Percentiles rank a stretch among this genome's conserved stretches.
These are phyloP conservation scores for Vitis rupestris DNA, from an alignment of 164 flowering plant species.

Conservation along the genomic window DNA sequence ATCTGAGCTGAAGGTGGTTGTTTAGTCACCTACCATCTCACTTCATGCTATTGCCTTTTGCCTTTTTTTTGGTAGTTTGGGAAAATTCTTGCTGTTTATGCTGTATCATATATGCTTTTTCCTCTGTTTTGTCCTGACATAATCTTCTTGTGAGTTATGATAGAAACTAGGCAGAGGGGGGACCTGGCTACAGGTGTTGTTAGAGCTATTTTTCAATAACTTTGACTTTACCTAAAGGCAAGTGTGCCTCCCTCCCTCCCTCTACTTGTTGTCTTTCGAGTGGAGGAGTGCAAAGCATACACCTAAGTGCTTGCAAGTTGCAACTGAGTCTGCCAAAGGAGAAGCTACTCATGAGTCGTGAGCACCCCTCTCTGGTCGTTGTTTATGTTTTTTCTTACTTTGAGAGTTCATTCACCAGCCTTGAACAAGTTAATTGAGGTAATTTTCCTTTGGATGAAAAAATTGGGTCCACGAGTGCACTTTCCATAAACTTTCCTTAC, in stretches of 20 bases:
- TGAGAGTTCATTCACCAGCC: no score
- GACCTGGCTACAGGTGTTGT: background rate
- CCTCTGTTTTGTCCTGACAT: background rate
- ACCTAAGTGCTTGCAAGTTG: background rate
- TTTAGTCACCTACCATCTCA: constrained; percentile 13
- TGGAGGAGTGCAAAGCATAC: background rate
- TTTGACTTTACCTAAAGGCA: background rate
- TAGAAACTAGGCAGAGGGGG: background rate
- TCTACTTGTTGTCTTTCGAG: no score
- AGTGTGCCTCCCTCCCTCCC: background rate
- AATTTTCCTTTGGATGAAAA: no score
- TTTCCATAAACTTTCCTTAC: no score
- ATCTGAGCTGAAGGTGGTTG: background rate
- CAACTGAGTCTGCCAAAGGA: no score
- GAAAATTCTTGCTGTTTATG: background rate
- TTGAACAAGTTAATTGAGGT: no score
- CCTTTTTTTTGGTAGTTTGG: background rate
- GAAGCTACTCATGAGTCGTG: no score
- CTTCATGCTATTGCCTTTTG: background rate
- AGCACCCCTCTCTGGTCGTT: no score
- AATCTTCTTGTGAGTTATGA: background rate
- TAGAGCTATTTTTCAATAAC: background rate
- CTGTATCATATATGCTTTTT: background rate
- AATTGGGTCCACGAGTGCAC: no score
- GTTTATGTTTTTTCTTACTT: no score